phyloP scores from a whole-genome alignment of 176 grass and related monocot species.

The Oropetium thomaeum region DNA sequence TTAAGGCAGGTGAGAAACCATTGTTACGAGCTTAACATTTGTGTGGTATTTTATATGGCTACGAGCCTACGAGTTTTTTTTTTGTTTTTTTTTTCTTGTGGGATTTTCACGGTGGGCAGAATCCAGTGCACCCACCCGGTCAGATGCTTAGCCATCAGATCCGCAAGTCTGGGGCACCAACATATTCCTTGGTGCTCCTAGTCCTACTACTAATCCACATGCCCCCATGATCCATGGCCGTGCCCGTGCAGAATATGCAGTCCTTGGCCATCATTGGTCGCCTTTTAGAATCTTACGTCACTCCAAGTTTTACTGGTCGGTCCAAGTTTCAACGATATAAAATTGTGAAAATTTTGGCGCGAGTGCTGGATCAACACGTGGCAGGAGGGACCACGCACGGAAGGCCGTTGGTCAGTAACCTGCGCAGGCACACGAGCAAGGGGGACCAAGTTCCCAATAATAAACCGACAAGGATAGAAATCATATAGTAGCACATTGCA shows the following conservation, averaged over 20 bases:
- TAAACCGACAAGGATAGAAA: conserved; percentile 2
- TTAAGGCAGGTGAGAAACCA: too few relatives aligned
- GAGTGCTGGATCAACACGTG: not conserved
- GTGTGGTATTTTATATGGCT: too few relatives aligned
- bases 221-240: not conserved
- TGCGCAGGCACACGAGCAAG: not conserved
- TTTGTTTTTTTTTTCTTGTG: too few relatives aligned
- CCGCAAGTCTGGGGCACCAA: not conserved
- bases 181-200: not conserved
- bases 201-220: conserved; percentile 14
- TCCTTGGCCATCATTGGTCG: not conserved
- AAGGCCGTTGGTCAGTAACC: not conserved
- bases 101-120: too few relatives aligned
- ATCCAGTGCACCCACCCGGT: not conserved
- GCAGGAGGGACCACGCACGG: not conserved
- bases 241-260: not conserved
- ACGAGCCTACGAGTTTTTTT: too few relatives aligned
- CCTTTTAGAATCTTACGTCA: too few relatives aligned
- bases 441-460: not conserved
- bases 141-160: not conserved
- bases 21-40: too few relatives aligned
- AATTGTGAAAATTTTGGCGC: not conserved
- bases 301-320: too few relatives aligned
- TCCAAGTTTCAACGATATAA: not conserved
- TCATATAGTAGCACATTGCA: not conserved